Percentiles rank a stretch among this genome's conserved stretches.
phyloP scores from a whole-genome alignment of 1,284 basidiomycete species.

The Leccinum angustisporum region DNA sequence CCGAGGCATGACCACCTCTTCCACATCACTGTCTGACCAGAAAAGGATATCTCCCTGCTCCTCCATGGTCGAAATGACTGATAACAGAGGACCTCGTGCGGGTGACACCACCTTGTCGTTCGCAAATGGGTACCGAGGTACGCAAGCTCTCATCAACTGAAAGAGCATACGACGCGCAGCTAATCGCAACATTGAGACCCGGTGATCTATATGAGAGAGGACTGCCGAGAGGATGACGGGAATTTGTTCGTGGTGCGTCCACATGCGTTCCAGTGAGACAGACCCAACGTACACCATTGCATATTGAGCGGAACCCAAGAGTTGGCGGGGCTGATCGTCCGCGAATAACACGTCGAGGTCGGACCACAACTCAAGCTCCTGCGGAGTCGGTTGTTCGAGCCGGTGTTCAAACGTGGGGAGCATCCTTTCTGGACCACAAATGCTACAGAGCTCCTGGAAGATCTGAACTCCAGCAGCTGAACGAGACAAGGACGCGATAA shows the following conservation, averaged over 20 bases:
- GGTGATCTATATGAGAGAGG: conserved; percentile 84
- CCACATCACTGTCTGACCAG: conserved; percentile 74
- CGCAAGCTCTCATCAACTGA: conserved; percentile 78
- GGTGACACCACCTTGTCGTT: conserved; percentile 52
- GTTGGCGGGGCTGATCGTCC: conserved; percentile 62
- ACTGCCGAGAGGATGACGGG: conserved; percentile 80
- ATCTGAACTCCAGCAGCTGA: conserved; percentile 73
- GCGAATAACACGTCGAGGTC: conserved; percentile 71
- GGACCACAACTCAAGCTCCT: conserved; percentile 73
- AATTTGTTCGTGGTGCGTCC: conserved; percentile 72
- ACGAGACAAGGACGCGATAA: conserved; percentile 84
- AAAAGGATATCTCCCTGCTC: conserved; percentile 56
- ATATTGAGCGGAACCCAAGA: conserved; percentile 81
- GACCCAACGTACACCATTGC: conserved; percentile 87
- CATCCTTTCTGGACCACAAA: conserved; percentile 87
- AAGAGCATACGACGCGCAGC: conserved; percentile 77
- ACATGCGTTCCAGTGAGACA: conserved; percentile 75
- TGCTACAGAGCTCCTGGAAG: conserved; percentile 81
- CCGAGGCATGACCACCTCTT: conserved; percentile 54
- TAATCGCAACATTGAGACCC: conserved; percentile 65
- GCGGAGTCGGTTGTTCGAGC: conserved; percentile 62
- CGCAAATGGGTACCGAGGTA: conserved; percentile 68
- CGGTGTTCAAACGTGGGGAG: conserved; percentile 73
- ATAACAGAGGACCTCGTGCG: conserved; percentile 48
- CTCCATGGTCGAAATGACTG: conserved; percentile 57